phyloP scores from a whole-genome alignment of 2,329 filamentous ascomycete genomes.

The Fusarium ramigenum region DNA sequence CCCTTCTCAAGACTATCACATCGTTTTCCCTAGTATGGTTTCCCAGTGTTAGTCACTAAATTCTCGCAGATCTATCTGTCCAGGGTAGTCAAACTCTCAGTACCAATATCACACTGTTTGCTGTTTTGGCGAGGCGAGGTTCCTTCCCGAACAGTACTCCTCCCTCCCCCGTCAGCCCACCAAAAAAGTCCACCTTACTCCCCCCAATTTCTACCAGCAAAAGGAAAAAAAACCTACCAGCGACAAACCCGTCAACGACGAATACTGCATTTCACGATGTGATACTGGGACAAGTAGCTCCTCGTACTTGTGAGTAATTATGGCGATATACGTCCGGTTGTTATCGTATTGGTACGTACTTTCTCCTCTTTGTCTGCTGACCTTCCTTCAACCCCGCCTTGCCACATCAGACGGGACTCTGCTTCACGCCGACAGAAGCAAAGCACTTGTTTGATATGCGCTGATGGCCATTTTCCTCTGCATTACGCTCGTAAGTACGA shows the following conservation, averaged over 20 bases:
- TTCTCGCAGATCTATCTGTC: background rate
- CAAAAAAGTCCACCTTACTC: conserved; percentile 19
- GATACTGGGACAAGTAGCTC: background rate
- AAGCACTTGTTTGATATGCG: background rate
- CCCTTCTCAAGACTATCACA: background rate
- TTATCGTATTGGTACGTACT: background rate
- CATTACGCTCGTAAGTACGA: background rate
- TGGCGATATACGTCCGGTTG: background rate
- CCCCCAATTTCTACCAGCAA: conserved; percentile 29
- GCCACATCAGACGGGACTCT: conserved; percentile 9
- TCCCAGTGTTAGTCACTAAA: background rate
- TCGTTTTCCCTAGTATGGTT: background rate
- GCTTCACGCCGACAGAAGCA: conserved; percentile 13
- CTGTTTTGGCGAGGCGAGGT: conserved; percentile 18
- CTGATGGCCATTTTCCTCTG: background rate
- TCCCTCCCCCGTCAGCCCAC: conserved; percentile 23
- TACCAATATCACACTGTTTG: background rate
- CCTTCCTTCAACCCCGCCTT: conserved; percentile 23
- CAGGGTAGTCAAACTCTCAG: conserved; percentile 2
- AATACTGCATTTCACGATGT: background rate
- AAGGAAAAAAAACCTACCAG: conserved; percentile 1
- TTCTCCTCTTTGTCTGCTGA: conserved; percentile 27
- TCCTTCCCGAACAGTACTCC: conserved; percentile 17
- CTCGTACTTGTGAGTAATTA: background rate
- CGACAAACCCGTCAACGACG: background rate